A percentile compares a stretch with the other conserved stretches of the same genome.
phyloP scores from a whole-genome alignment of 805 yeast genomes.

The Saturnispora galanensis region DNA sequence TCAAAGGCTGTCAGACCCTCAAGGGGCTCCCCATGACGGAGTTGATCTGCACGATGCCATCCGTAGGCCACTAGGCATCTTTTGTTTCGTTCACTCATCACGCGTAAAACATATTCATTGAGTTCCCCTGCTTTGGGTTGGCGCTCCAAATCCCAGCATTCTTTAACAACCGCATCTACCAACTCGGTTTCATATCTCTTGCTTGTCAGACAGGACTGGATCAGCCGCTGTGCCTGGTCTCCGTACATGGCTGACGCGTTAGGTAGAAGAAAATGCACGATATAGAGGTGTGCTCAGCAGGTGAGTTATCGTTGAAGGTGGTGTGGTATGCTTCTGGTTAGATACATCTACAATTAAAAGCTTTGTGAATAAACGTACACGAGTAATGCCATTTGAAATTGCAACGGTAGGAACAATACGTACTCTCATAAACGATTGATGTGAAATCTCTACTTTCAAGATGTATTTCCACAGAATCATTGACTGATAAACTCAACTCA shows the following conservation, averaged over 20 bases:
- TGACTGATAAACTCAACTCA: no score
- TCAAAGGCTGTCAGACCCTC: conserved; percentile 66
- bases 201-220: not conserved
- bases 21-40: conserved; percentile 33
- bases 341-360: no score
- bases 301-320: no score
- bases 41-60: conserved; percentile 62
- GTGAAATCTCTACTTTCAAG: no score
- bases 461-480: no score
- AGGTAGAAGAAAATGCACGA: not conserved
- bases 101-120: conserved; percentile 2
- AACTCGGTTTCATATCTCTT: conserved; percentile 4
- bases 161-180: conserved; percentile 2
- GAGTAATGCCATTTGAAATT: no score
- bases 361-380: no score
- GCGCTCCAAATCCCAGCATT: conserved; percentile 2
- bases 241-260: not conserved
- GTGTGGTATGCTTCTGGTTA: no score
- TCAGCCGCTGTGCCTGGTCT: conserved; percentile 1
- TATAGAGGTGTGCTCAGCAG: no score
- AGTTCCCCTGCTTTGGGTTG: not conserved
- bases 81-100: conserved; percentile 41
- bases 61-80: conserved; percentile 79
- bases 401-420: no score
- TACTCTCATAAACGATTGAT: no score